Evolutionary conservation across 495 filamentous ascomycete genomes (phyloP).

Genomic region (Podospora didyma): DNA sequence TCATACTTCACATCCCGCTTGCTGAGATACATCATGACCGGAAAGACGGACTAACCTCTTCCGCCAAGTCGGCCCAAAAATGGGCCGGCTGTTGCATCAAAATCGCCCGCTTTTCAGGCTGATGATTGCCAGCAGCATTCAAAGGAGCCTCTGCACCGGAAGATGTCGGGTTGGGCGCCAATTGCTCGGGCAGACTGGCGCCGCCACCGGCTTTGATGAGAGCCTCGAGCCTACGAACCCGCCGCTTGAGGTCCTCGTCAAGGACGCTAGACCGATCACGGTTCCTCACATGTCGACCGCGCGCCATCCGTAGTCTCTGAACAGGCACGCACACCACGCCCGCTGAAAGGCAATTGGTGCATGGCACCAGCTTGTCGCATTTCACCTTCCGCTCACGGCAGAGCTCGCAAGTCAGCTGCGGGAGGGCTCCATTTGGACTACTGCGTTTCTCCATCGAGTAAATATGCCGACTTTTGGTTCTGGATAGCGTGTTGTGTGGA

Average conservation of each 20-base stretch:
- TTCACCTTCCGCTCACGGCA: not conserved
- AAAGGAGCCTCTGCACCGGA: too few species aligned
- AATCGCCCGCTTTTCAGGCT: not conserved
- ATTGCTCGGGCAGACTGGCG: too few species aligned
- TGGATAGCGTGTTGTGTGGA: not conserved
- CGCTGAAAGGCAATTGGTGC: not conserved
- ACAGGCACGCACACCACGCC: not conserved
- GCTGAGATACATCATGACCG: too few species aligned
- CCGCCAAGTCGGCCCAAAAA: not conserved
- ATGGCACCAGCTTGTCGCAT: not conserved
- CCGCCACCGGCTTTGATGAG: not conserved
- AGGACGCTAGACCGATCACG: not conserved
- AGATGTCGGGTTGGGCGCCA: too few species aligned
- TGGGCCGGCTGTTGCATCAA: not conserved
- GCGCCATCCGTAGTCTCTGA: not conserved
- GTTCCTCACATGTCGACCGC: not conserved
- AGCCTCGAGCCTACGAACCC: not conserved
- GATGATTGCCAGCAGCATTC: not conserved
- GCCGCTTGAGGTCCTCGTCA: not conserved
- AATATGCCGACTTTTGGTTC: not conserved
- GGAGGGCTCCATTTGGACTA: not conserved
- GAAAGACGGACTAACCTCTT: not conserved
- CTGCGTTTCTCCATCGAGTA: too few species aligned
- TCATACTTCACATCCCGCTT: too few species aligned
- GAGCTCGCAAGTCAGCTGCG: not conserved